Base-by-base conservation (phyloP, 176 grass and related monocot species). In the Triticum turgidum region DNA sequence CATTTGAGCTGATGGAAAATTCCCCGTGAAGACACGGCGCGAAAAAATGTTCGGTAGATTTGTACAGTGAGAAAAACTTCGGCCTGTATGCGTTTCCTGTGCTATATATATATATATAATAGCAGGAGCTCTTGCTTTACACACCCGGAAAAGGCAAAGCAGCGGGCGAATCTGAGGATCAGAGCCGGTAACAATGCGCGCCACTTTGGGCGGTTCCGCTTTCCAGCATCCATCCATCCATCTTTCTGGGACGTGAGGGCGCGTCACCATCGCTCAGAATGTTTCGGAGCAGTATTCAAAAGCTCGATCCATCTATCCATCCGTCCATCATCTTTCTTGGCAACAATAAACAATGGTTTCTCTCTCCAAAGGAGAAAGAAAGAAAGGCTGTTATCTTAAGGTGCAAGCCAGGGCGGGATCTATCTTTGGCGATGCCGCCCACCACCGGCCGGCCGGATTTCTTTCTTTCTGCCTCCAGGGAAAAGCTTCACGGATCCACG, bases 311-410 rank as follows among this genome's bases (percentile, higher is more conserved):
- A 56, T 41, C 42, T 0, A 44, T 52, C 44, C 44, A 52, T 59
- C 15, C 5, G 9, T 59, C 56, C 56, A 20, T 20, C 54, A 17
- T 21, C 54, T 58, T 58, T 21, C 18, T 58, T 3, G 54, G 54
- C 54, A 58, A 21, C 56, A 21, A 59, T 21, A 59, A 59, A 59
- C 56, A 59, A 59, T n/a, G 56, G 56, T 20, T 59, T 54, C 14
- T 18, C 11, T 51, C 1, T 52, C 49, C 49, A 52, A 52, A 17
- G 13, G 5, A 17, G 49, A 52, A 49, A 49, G 49, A 52, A 49
- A 49, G 11, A 47, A 15, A 52, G 49, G 49, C 49, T 6, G 76
- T 76, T 68, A 75, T 76, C 87, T 88, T 88, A 77, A 69, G 12
- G 18, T 38, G 32, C 82, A 52, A 85, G 59, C 22, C 13, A 52